Base-by-base conservation (phyloP, 2,329 filamentous ascomycete genomes). In the Fusarium poae region DNA sequence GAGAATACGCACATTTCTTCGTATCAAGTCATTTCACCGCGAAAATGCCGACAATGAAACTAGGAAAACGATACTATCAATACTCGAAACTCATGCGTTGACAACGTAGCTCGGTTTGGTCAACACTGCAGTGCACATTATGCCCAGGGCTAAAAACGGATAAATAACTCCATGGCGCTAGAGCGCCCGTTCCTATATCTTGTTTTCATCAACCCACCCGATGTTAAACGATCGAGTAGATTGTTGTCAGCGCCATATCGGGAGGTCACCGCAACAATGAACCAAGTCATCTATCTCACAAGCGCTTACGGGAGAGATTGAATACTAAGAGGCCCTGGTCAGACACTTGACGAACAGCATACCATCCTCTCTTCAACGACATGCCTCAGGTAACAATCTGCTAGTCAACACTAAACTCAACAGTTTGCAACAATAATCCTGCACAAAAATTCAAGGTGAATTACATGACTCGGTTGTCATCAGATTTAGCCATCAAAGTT, bases 11-110 rank as follows among this genome's bases (percentile, higher is more conserved):
- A 48, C 46, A 50, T 37, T 42, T 39, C 20, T 40, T 39, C 43
- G 32, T 54, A 37, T 57, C 18, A 49, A 50, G 16, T 55, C 30
- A 55, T 56, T 52, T 32, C 59, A 59, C 52, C 60, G 50, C 52
- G 50, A 58, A 73, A 72, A 57, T 73, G 59, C 68, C 71, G 71
- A 68, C 49, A 54, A 51, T 49, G 62, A 54, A 46, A 61, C 54
- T 40, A 54, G 45, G 45, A 57, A 57, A 49, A 50, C 32, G 60
- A 21, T 15, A 42, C 21, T 23, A 37, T 42, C 44, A 21, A 45
- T 40, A 37, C 37, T 62, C 53, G 27, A 51, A 59, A 57, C 34
- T 32, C 35, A 35, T 29, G 20, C 18, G 23, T 51, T 20, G 25
- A 40, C 48, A 51, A 25, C 34, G 15, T 35, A 51, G 23, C n/a